Evolutionary conservation across 2,329 filamentous ascomycete genomes (phyloP).

Genomic region (Furcasterigmium sp.): DNA sequence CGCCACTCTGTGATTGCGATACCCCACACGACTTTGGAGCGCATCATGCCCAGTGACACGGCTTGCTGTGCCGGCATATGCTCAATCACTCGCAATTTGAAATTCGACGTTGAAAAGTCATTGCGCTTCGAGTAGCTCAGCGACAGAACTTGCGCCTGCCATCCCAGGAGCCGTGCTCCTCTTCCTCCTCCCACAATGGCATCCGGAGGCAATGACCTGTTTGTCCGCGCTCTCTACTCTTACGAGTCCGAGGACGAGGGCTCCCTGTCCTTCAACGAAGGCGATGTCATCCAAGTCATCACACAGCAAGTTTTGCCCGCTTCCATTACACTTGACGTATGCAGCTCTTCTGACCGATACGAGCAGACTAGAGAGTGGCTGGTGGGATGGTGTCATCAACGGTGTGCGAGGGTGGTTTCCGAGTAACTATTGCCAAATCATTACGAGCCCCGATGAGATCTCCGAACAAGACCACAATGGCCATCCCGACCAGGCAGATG

Average conservation of each 20-base stretch:
- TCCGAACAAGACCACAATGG: conserved; percentile 54
- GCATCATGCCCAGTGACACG: conserved; percentile 52
- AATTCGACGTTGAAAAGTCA: too few relatives aligned
- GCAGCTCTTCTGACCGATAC: not conserved
- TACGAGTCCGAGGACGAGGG: conserved; percentile 97
- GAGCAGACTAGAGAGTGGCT: conserved; percentile 71
- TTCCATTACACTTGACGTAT: not conserved
- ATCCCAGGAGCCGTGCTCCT: not conserved
- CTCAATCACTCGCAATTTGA: conserved; percentile 13
- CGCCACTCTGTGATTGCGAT: too few relatives aligned
- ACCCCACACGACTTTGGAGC: conserved; percentile 1
- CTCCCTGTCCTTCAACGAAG: conserved; percentile 92
- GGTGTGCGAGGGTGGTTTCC: conserved; percentile 97
- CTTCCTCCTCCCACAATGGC: not conserved
- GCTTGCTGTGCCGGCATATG: conserved; percentile 38
- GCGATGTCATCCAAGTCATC: conserved; percentile 97
- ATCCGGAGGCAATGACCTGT: conserved; percentile 40
- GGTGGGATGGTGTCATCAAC: conserved; percentile 99
- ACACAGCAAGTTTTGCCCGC: conserved; percentile 61
- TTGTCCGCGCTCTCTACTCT: conserved; percentile 93
- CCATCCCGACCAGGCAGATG: conserved; percentile 49
- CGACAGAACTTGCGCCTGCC: not conserved
- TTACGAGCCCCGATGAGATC: conserved; percentile 70
- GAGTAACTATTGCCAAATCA: conserved; percentile 94
- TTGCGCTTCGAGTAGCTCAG: too few relatives aligned